phyloP scores from a whole-genome alignment of 2,329 filamentous ascomycete species.

The Colletotrichum sp. region DNA sequence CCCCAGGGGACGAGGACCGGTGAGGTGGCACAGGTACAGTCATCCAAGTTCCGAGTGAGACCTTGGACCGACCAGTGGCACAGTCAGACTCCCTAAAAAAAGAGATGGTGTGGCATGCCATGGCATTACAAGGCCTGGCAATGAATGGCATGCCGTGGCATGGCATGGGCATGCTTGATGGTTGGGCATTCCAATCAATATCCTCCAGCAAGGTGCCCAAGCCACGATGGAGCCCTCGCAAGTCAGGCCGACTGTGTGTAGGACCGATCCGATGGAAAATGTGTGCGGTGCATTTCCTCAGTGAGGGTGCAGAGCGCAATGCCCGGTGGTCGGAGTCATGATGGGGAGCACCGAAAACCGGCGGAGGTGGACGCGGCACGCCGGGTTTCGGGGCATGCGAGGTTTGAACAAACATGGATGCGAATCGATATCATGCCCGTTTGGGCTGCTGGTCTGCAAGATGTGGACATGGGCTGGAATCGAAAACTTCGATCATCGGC shows the following conservation, averaged over 20 bases:
- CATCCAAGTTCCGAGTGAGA: conserved; percentile 3
- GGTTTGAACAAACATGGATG: background rate
- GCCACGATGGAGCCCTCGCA: background rate
- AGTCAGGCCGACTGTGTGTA: background rate
- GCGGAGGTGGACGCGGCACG: conserved; percentile 15
- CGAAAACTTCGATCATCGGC: background rate
- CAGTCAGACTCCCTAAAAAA: background rate
- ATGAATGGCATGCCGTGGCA: background rate
- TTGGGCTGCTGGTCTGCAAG: background rate
- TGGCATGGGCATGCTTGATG: background rate
- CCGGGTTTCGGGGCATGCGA: conserved; percentile 22
- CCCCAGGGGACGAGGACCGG: conserved; percentile 1
- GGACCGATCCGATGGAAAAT: background rate
- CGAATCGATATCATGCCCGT: background rate
- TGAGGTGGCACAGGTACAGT: conserved; percentile 1
- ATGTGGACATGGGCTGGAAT: background rate
- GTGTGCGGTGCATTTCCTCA: background rate
- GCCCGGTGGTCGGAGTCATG: conserved; percentile 19
- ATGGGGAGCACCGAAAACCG: conserved; percentile 22
- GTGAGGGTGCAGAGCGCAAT: conserved; percentile 11
- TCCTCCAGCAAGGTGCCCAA: background rate
- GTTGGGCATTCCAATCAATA: background rate
- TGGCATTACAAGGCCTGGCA: background rate
- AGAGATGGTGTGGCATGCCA: background rate
- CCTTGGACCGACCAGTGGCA: background rate